These are phyloP conservation scores for Ambrosiella beaveri DNA, from an alignment of 2,329 filamentous ascomycete genomes.

Conservation along the genomic window DNA sequence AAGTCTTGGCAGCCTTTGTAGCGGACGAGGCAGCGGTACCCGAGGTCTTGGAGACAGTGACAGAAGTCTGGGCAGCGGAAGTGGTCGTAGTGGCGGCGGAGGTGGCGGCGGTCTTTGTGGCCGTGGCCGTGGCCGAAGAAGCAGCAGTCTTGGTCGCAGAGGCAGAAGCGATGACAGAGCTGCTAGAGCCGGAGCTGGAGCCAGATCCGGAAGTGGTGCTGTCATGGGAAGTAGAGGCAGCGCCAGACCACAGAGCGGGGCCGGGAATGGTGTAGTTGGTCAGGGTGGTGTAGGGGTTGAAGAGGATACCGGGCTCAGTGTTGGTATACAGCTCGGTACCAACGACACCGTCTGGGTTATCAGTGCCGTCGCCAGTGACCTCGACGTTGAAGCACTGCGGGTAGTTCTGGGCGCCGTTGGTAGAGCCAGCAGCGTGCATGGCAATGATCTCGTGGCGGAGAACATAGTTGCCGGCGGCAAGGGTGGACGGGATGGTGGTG, in stretches of 20 bases:
- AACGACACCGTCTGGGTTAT: slow-evolving; percentile 19
- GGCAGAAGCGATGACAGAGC: slow-evolving; percentile 5
- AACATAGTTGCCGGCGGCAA: slow-evolving; percentile 27
- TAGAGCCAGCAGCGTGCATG: slow-evolving; percentile 25
- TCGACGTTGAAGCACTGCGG: slow-evolving; percentile 33
- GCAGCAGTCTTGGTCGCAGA: neutral
- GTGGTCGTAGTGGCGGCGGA: neutral
- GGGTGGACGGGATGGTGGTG: slow-evolving; percentile 19
- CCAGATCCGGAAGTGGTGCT: slow-evolving; percentile 11
- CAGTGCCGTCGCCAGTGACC: slow-evolving; percentile 24
- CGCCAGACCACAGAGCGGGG: slow-evolving; percentile 16
- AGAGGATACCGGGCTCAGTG: slow-evolving; percentile 20
- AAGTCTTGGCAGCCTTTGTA: neutral
- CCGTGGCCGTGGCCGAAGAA: neutral
- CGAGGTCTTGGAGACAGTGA: neutral
- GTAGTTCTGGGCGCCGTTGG: slow-evolving; percentile 33
- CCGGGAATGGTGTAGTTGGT: slow-evolving; percentile 18
- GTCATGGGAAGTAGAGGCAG: slow-evolving; percentile 4
- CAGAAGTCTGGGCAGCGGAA: neutral
- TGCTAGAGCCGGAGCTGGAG: slow-evolving; percentile 14
- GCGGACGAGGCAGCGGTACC: neutral
- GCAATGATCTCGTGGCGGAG: slow-evolving; percentile 36
- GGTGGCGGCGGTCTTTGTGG: neutral
- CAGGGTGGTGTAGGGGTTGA: slow-evolving; percentile 19
- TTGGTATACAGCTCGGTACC: slow-evolving; percentile 19